Evolutionary conservation across 2,329 filamentous ascomycete species (phyloP).

Genomic region (Aspergillus ustus): DNA sequence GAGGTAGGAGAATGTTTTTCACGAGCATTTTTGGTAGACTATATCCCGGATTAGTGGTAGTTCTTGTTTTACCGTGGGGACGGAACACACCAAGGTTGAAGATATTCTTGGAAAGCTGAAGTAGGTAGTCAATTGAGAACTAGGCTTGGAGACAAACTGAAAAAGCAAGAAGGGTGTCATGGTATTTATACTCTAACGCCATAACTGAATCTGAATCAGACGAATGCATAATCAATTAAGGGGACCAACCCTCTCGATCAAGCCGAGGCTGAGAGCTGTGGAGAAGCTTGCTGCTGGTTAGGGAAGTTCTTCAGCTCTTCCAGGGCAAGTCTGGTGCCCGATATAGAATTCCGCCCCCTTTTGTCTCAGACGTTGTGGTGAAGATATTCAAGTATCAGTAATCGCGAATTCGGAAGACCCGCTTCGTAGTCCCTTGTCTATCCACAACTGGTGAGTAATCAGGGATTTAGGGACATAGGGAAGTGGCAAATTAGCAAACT

Average conservation of each 20-base stretch:
- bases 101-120: not conserved
- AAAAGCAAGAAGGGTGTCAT: not conserved
- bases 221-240: not conserved
- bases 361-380: not conserved
- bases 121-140: too few relatives aligned
- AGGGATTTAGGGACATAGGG: too few relatives aligned
- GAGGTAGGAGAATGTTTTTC: not conserved
- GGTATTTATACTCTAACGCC: not conserved
- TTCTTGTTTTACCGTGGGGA: not conserved
- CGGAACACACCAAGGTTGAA: too few relatives aligned
- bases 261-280: not conserved
- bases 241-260: not conserved
- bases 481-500: too few relatives aligned
- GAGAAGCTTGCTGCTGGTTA: not conserved
- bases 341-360: not conserved
- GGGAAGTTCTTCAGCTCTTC: too few relatives aligned
- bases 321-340: not conserved
- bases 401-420: not conserved
- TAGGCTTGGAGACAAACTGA: not conserved
- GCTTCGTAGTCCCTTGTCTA: not conserved
- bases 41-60: not conserved
- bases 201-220: not conserved
- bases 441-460: not conserved
- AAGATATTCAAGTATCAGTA: not conserved
- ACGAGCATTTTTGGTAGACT: not conserved